Base-by-base conservation (phyloP, 768 basidiomycete genomes). In the Kwoniella pini region DNA sequence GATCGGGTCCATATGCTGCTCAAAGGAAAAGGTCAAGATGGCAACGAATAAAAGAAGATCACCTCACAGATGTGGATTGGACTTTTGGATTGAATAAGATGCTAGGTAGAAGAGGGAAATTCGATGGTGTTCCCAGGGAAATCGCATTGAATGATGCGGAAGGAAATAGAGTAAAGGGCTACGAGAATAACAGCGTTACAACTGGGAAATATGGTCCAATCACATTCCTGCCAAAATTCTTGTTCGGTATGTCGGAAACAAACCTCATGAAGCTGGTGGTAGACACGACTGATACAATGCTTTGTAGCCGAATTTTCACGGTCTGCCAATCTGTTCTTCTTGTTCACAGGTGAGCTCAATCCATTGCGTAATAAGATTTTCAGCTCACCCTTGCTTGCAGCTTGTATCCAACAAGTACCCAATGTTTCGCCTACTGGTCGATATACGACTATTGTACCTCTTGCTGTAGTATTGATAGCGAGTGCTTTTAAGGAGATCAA, bases 271-370 rank as follows among this genome's bases (percentile, higher is more conserved):
- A 36, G 12, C 11, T 50, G 6, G 13, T 12, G 22, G 19, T 19
- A 26, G 7, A 7, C 26, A 31, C 60, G 67, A 57, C 62, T 19
- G 15, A 42, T 21, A 6, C 4, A 19, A 22, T 42, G 21, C 30
- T 26, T 27, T 50, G 5, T 80, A 95, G 94, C 95, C 77, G 93
- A 97, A 85, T 96, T 97, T 82, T 93, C 91, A 43, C 91, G 96
- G 85, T 97, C 97, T 77, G 95, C 96, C 68, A 98, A 99, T 76
- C 53, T 98, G 62, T 99, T 99, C 83, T 99, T 99, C 83, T 82
- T 99, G 60, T 98, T 99, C 82, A 97, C 95, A 28, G 81, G 80
- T 74, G 30, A 31, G 24, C 26, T 21, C 11, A 15, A 27, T 9
- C 43, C 24, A 27, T 17, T 17, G 7, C 15, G 4, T 15, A 43